These are phyloP conservation scores for Cryphonectria nitschkei DNA, from an alignment of 2,329 filamentous ascomycete genomes.

Conservation along the genomic window DNA sequence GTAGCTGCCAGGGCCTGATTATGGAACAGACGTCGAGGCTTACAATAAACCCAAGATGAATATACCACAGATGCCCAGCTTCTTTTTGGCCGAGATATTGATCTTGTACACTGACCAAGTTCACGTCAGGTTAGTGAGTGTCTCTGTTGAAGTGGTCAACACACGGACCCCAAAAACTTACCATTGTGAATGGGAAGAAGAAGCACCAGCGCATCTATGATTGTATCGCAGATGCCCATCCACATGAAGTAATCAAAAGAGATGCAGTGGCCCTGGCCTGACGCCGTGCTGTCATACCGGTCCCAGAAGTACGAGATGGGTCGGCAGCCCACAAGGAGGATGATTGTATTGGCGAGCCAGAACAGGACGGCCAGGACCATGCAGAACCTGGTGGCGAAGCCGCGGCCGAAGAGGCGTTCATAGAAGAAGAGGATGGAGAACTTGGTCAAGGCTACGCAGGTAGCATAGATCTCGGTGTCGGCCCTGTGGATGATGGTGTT, in stretches of 20 bases:
- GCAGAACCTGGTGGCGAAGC: neutral
- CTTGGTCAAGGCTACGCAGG: conserved; percentile 1
- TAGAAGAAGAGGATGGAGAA: conserved; percentile 14
- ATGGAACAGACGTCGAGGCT: neutral
- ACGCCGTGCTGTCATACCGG: neutral
- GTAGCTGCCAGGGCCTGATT: neutral
- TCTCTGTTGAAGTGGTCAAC: neutral
- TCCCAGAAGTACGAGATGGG: conserved; percentile 9
- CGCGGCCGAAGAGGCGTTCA: neutral
- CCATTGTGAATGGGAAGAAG: neutral
- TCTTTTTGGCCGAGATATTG: neutral
- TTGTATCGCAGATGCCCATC: neutral
- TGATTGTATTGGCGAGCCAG: neutral
- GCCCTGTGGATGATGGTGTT: neutral
- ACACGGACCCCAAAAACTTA: neutral
- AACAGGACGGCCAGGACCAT: neutral
- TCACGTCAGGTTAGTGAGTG: neutral
- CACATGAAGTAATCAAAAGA: neutral
- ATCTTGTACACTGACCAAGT: neutral
- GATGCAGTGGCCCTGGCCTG: neutral
- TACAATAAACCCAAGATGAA: conserved; percentile 11
- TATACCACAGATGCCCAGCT: conserved; percentile 3
- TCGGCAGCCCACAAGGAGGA: neutral
- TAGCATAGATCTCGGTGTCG: conserved; percentile 6
- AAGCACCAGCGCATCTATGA: neutral